phyloP scores from a whole-genome alignment of 257 asterid genomes.

The Nicotiana paniculata region DNA sequence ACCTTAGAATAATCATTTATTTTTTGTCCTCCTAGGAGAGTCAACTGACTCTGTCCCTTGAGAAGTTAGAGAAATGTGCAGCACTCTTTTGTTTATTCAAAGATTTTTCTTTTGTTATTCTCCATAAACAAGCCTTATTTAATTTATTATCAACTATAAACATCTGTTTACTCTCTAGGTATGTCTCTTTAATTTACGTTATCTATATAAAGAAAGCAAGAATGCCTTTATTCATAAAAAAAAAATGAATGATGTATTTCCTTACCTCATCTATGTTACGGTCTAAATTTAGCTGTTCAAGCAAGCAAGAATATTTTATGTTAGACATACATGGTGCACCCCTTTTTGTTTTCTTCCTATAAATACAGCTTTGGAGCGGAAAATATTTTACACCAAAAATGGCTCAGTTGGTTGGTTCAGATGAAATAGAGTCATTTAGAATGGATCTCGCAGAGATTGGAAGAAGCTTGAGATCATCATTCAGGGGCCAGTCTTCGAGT shows the following conservation, averaged over 20 bases:
- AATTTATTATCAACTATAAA: not conserved
- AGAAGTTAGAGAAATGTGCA: not conserved
- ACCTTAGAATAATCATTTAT: not conserved
- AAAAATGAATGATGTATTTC: constrained; percentile 27
- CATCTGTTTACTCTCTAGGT: not conserved
- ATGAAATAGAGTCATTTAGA: constrained; percentile 19
- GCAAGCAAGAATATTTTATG: not conserved
- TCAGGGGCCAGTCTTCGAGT: constrained; percentile 7
- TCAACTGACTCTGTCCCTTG: not conserved
- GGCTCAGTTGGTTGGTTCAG: constrained; percentile 19
- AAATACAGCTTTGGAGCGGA: not conserved
- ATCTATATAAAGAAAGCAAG: not conserved
- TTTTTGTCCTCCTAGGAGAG: not conserved
- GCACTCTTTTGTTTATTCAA: not conserved
- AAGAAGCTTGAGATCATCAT: constrained; percentile 21
- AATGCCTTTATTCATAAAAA: not conserved
- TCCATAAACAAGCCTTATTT: not conserved
- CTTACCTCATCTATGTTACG: constrained; percentile 10
- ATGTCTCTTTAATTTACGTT: not conserved
- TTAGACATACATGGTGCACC: not conserved
- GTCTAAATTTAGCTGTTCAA: not conserved
- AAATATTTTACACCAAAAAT: constrained; percentile 7
- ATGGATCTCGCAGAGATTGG: constrained; percentile 19
- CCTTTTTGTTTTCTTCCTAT: not conserved
- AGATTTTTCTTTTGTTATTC: not conserved